These are phyloP conservation scores for Nevesoporus exiguus DNA, from an alignment of 768 basidiomycete genomes.

Conservation along the genomic window DNA sequence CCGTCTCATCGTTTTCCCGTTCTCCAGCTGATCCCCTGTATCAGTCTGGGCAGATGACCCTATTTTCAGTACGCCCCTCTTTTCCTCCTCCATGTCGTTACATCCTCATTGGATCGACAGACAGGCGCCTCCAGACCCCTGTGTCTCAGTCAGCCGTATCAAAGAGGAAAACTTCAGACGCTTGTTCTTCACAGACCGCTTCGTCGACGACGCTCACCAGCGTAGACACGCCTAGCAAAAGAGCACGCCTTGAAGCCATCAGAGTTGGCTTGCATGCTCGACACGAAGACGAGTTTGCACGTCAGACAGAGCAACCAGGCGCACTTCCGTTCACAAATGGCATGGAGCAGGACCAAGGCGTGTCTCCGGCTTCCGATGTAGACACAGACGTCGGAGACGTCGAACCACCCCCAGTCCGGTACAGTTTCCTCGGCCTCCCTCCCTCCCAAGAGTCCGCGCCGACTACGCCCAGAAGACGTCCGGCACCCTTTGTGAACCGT, in stretches of 20 bases:
- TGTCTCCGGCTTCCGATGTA: neutral
- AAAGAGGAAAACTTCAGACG: constrained; percentile 4
- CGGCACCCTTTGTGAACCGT: neutral
- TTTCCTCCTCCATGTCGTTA: neutral
- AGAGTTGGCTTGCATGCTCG: constrained; percentile 12
- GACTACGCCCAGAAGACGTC: constrained; percentile 16
- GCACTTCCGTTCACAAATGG: constrained; percentile 18
- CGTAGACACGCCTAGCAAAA: neutral
- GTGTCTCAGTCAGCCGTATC: neutral
- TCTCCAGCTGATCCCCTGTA: neutral
- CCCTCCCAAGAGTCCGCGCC: constrained; percentile 15
- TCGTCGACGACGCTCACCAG: neutral
- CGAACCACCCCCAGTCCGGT: neutral
- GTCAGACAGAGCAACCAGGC: neutral
- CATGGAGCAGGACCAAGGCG: neutral
- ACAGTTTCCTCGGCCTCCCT: constrained; percentile 22
- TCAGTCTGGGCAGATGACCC: constrained; percentile 35
- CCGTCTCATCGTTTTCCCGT: neutral
- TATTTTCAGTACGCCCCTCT: constrained; percentile 8
- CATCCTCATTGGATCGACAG: constrained; percentile 2
- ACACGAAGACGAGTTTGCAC: neutral
- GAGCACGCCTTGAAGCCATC: constrained; percentile 8
- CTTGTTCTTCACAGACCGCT: neutral
- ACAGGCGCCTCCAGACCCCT: neutral
- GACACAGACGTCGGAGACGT: neutral